Percentiles rank a stretch among this genome's conserved stretches.
Evolutionary conservation across 176 grass and related monocot genomes (phyloP).

Genomic region (Elaeis guineensis): DNA sequence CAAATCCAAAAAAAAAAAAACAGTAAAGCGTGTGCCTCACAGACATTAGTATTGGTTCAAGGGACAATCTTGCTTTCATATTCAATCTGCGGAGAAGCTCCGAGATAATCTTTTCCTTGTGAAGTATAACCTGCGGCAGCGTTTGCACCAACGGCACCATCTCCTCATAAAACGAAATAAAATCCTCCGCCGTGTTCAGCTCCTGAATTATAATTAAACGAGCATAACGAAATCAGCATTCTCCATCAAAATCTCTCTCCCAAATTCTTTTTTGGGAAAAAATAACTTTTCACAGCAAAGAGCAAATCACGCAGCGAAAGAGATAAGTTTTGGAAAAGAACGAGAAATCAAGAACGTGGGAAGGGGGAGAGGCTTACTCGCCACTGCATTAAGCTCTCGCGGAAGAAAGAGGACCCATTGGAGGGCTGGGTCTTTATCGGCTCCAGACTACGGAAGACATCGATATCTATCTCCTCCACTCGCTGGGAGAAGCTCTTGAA

Average conservation of each 20-base stretch:
- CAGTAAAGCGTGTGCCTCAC: conserved; percentile 2
- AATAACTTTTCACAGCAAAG: no score
- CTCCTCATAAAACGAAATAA: conserved; percentile 82
- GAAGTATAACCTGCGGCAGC: conserved; percentile 82
- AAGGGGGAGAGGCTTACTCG: conserved; percentile 35
- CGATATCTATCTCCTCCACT: conserved; percentile 73
- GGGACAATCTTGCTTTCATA: conserved; percentile 58
- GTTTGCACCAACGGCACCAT: conserved; percentile 82
- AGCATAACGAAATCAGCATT: conserved; percentile 12
- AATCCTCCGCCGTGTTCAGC: conserved; percentile 76
- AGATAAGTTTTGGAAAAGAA: background rate
- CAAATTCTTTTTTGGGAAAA: no score
- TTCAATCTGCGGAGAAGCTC: conserved; percentile 63
- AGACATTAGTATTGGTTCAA: conserved; percentile 88
- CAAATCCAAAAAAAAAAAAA: background rate
- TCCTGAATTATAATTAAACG: conserved; percentile 42
- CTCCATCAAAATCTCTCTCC: no score
- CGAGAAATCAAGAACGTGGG: conserved; percentile 1
- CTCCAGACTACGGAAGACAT: conserved; percentile 69
- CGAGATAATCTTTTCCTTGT: conserved; percentile 63
- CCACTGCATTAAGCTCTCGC: conserved; percentile 63
- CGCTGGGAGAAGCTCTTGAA: conserved; percentile 87
- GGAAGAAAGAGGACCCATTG: conserved; percentile 73
- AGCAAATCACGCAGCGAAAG: no score
- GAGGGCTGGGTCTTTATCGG: conserved; percentile 63